Evolutionary conservation across 1,284 basidiomycete species (phyloP), one percentile per base, ranked within the genome.

Genomic region (Cutaneotrichosporon sp.): DNA sequence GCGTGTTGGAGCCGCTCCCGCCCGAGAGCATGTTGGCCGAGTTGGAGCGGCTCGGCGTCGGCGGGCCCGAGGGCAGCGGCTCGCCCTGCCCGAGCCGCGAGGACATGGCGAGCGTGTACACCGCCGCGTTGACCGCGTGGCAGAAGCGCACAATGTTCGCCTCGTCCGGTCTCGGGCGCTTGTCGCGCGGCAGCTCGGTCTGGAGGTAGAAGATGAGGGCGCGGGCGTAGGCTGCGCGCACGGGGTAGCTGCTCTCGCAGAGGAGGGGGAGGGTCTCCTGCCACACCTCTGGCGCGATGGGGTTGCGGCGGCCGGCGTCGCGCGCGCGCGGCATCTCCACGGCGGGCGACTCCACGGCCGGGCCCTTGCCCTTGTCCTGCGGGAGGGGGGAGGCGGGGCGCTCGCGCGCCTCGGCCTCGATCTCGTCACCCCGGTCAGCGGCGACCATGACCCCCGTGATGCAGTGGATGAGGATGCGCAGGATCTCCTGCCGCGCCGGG

Each of bases 231-330:
- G 90, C 87, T 22, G 86, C 84, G 46, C 93, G 87, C 16, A 94
- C 86, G 11, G 84, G 80, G 66, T 86, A 87, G 60, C 90, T 87
- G 22, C 81, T 77, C 70, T 95, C 90, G 74, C 89, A 92, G 7
- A 95, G 79, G 25, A 95, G 82, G 54, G 87, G 88, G 47, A 95
- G 77, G 1, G 91, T 94, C 65, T 94, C 92, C 73, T 92, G 89
- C 90, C 91, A 95, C 42, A 89, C 85, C 71, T 92, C 90, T 22
- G 89, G 87, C 1, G 88, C 83, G 46, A 95, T 85, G 63, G 85
- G 85, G 42, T 89, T 89, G 45, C 93, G 83, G 50, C 87, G 82
- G 5, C 72, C 73, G 5, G 66, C 61, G 55, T 63, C 70, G 42
- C 46, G 67, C 3, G 51, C 52, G 31, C 59, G 66, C 22, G 63